Evolutionary conservation across 2,329 filamentous ascomycete species (phyloP).

Genomic region (Capronia coronata): DNA sequence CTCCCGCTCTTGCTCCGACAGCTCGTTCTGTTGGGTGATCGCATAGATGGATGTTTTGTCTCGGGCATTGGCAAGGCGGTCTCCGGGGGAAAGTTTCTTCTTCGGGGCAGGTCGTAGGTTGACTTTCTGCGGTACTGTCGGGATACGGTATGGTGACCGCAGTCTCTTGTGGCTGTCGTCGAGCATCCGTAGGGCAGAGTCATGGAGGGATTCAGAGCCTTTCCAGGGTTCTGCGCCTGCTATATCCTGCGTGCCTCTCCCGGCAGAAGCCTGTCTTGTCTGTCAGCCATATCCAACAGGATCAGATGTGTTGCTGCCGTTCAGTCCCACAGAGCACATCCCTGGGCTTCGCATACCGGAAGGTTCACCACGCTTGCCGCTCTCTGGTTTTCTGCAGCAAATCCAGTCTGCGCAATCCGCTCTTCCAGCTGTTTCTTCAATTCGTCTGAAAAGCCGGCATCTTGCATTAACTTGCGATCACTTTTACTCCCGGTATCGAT

Average conservation of each 20-base stretch:
- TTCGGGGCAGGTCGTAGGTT: slow-evolving; percentile 44
- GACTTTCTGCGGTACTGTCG: slow-evolving; percentile 33
- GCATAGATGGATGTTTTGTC: slow-evolving; percentile 54
- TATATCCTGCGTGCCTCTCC: slow-evolving; percentile 60
- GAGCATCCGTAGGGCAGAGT: slow-evolving; percentile 75
- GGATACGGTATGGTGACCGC: slow-evolving; percentile 38
- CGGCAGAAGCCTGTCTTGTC: slow-evolving; percentile 48
- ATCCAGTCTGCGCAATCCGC: slow-evolving; percentile 51
- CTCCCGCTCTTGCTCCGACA: slow-evolving; percentile 67
- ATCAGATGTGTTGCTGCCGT: not conserved
- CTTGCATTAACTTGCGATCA: slow-evolving; percentile 51
- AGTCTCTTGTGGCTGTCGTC: slow-evolving; percentile 56
- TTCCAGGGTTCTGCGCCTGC: slow-evolving; percentile 68
- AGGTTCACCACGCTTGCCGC: slow-evolving; percentile 50
- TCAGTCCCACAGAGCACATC: not conserved
- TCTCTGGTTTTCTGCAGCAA: slow-evolving; percentile 47
- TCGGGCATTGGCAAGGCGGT: slow-evolving; percentile 52
- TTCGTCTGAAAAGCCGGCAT: slow-evolving; percentile 58
- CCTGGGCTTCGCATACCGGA: slow-evolving; percentile 37
- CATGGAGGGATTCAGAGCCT: slow-evolving; percentile 66
- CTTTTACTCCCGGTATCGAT: slow-evolving; percentile 50
- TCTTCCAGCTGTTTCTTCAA: slow-evolving; percentile 54
- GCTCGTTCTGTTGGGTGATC: slow-evolving; percentile 46
- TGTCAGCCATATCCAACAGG: slow-evolving; percentile 1
- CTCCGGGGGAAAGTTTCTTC: slow-evolving; percentile 40